Base-by-base conservation (phyloP, 306 rosid species). In the Prunus kanzakura region DNA sequence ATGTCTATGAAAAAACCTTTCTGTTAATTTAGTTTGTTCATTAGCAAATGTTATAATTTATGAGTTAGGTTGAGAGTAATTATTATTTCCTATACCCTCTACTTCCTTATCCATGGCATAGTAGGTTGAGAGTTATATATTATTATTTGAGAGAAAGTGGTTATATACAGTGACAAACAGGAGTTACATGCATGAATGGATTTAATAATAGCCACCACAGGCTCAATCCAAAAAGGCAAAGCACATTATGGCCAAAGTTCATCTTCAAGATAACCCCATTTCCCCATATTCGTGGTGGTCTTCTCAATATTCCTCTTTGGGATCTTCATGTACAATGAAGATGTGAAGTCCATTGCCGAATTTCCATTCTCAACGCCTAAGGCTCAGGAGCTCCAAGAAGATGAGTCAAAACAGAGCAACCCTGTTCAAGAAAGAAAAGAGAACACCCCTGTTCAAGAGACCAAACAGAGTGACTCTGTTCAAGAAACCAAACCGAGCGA, bases 301-400 rank as follows among this genome's bases (percentile, higher is more conserved):
- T 80, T 86, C 83, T 80, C 95, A 25, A 50, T 89, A 1, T 89
- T 95, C 73, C 87, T 95, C 60, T 82, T 95, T n/a, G 99, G 96
- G 11, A 74, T 84, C 19, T 92, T 95, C 89, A 92, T 95, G 86
- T 92, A 90, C 84, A 89, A 84, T 12, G 96, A 92, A 71, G 97
- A 90, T 55, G 87, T 92, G 0, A 95, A 87, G 67, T 89, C 97
- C 43, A 86, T 92, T 0, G 88, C 97, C 0, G 87, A 90, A n/a
- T 89, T 90, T 35, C 85, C 97, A 6, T 88, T 95, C 61, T 85
- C 89, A 3, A 71, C 72, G 68, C 83, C 84, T 4, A 86, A 86
- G 80, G 67, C 83, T 30, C 89, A 89, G 77, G 88, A 88, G 74
- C 80, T 84, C 69, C 92, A 72, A 69, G 84, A 83, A 76, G 71